These are phyloP conservation scores for Phytophthora chlamydospora DNA, from an alignment of 352 stramenopile genomes.

Conservation along the genomic window DNA sequence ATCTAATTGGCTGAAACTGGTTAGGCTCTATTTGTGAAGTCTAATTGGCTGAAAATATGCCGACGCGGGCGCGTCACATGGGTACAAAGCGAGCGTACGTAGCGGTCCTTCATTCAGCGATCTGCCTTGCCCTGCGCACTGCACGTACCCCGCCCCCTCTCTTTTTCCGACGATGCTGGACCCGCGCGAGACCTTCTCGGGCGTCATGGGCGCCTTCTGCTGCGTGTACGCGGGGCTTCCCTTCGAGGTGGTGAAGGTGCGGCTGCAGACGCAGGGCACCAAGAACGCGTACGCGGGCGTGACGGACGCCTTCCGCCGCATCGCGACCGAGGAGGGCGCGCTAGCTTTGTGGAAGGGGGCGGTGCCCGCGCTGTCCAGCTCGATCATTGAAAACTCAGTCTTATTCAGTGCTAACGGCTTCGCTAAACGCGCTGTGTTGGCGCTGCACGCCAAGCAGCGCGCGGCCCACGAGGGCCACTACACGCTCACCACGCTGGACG, in stretches of 20 bases:
- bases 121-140: background rate
- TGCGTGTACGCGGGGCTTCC: conserved; percentile 87
- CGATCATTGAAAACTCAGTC: conserved; percentile 91
- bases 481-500: conserved; percentile 78
- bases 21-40: too few species aligned
- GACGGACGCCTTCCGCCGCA: conserved; percentile 69
- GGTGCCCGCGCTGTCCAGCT: conserved; percentile 84
- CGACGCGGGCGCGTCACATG: too few species aligned
- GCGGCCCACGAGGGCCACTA: conserved; percentile 54
- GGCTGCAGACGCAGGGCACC: conserved; percentile 78
- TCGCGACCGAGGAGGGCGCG: conserved; percentile 75
- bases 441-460: conserved; percentile 55
- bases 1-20: too few species aligned
- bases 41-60: too few species aligned
- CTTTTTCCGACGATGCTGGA: conserved; percentile 63
- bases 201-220: conserved; percentile 79
- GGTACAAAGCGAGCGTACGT: too few species aligned
- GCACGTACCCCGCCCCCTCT: background rate
- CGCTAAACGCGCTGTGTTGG: conserved; percentile 69
- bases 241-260: conserved; percentile 90
- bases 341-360: conserved; percentile 89
- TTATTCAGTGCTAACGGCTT: conserved; percentile 89
- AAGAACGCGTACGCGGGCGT: conserved; percentile 69
- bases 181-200: conserved; percentile 74
- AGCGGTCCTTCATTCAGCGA: background rate